These are phyloP conservation scores for Isabelozyma pseudorhagii DNA, from an alignment of 805 yeast species.

Conservation along the genomic window DNA sequence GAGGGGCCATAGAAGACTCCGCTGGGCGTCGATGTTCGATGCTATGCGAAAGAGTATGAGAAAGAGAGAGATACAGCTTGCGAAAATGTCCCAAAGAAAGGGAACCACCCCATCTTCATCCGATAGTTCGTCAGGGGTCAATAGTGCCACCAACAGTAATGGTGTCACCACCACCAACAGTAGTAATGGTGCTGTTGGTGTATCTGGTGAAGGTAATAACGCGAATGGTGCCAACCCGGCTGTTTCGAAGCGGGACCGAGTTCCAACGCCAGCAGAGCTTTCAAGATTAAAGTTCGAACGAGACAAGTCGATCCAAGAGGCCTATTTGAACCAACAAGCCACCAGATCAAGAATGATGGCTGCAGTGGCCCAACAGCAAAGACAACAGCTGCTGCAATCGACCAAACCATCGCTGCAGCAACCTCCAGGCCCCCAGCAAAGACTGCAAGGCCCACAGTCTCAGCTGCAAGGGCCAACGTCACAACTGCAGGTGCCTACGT, in stretches of 20 bases:
- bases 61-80: slow-evolving; percentile 69
- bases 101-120: slow-evolving; percentile 6
- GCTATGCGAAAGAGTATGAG: slow-evolving; percentile 88
- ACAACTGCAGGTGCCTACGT: slow-evolving; percentile 1
- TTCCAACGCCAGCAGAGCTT: slow-evolving; percentile 75
- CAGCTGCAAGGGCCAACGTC: slow-evolving; percentile 5
- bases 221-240: slow-evolving; percentile 1
- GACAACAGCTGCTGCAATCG: slow-evolving; percentile 11
- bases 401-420: background rate
- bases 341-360: slow-evolving; percentile 41
- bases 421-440: slow-evolving; percentile 11
- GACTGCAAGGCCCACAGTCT: slow-evolving; percentile 16
- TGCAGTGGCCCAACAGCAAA: slow-evolving; percentile 37
- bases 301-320: slow-evolving; percentile 81
- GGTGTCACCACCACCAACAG: slow-evolving; percentile 1
- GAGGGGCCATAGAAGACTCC: slow-evolving; percentile 82
- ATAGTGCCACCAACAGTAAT: background rate
- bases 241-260: slow-evolving; percentile 50
- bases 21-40: slow-evolving; percentile 98
- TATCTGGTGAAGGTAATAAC: slow-evolving; percentile 1
- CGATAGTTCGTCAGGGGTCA: slow-evolving; percentile 4
- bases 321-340: slow-evolving; percentile 49
- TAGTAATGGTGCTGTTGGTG: background rate
- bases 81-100: slow-evolving; percentile 25
- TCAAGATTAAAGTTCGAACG: slow-evolving; percentile 80